Percentiles rank a stretch among this genome's conserved stretches.
Conservation (phyloP, 1,139 yeast genomes). For the Geotrichum australiense region DNA sequence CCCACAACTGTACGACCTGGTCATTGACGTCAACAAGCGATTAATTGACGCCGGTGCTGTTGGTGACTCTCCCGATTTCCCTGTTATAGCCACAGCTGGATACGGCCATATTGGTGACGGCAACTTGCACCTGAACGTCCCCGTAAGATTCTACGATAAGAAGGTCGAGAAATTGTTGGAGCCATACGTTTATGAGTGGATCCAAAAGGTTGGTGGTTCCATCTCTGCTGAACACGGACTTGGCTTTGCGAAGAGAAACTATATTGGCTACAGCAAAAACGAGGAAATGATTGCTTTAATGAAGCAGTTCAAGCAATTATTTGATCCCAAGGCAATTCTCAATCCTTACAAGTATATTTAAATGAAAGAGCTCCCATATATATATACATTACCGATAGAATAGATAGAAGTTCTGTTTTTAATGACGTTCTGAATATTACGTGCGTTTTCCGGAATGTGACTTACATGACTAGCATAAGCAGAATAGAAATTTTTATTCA, state of each 20-base stretch:
- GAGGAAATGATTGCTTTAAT: slow-evolving; percentile 62
- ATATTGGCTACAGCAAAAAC: slow-evolving; percentile 75
- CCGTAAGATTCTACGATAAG: slow-evolving; percentile 76
- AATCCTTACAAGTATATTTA: slow-evolving; percentile 78
- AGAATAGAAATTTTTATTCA: no score
- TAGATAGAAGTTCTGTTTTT: no score
- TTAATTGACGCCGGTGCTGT: slow-evolving; percentile 52
- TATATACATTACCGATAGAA: no score
- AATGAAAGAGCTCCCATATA: no score
- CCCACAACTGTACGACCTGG: slow-evolving; percentile 68
- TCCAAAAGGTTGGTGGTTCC: slow-evolving; percentile 68
- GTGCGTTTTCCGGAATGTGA: no score
- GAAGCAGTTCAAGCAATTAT: slow-evolving; percentile 66
- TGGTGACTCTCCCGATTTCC: slow-evolving; percentile 59
- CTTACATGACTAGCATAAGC: no score
- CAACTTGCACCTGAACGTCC: slow-evolving; percentile 83
- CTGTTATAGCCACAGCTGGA: slow-evolving; percentile 84
- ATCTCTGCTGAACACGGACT: slow-evolving; percentile 96
- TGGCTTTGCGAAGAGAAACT: slow-evolving; percentile 92
- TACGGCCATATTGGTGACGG: slow-evolving; percentile 98
- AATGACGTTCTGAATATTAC: no score
- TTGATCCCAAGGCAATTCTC: slow-evolving; percentile 83
- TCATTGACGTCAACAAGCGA: slow-evolving; percentile 59
- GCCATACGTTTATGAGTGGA: slow-evolving; percentile 93
- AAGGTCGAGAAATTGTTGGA: slow-evolving; percentile 72